A percentile compares a stretch with the other conserved stretches of the same genome.
These are phyloP conservation scores for Sarocladium strictum DNA, from an alignment of 2,329 filamentous ascomycete genomes.

Conservation along the genomic window DNA sequence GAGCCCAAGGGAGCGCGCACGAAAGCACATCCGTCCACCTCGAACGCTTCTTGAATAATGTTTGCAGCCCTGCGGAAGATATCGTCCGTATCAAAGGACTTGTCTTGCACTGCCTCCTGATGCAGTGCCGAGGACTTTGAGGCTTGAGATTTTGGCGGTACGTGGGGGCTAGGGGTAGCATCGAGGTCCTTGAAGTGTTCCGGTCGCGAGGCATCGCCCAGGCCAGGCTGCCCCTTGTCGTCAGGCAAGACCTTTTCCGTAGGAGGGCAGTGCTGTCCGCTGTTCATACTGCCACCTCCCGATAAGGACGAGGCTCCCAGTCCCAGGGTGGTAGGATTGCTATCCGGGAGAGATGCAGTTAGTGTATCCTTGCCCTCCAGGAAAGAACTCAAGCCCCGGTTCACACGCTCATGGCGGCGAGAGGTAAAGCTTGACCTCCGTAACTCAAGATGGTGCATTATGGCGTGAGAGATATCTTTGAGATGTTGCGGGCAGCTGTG, in stretches of 20 bases:
- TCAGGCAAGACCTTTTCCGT: too few species aligned
- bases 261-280: too few species aligned
- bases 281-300: too few species aligned
- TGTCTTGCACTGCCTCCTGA: too few species aligned
- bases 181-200: not conserved
- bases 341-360: slow-evolving; percentile 8
- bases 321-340: too few species aligned
- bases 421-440: slow-evolving; percentile 20
- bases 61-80: slow-evolving; percentile 38
- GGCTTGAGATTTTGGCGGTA: too few species aligned
- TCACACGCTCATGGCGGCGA: slow-evolving; percentile 29
- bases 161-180: not conserved
- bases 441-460: slow-evolving; percentile 30
- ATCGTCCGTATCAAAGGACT: not conserved
- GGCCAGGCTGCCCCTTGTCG: not conserved
- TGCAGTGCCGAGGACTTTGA: too few species aligned
- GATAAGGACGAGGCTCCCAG: too few species aligned
- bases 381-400: slow-evolving; percentile 28
- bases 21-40: slow-evolving; percentile 30
- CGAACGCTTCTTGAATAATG: slow-evolving; percentile 34
- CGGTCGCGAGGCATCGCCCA: too few species aligned
- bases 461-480: slow-evolving; percentile 21
- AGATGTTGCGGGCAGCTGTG: slow-evolving; percentile 20
- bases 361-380: slow-evolving; percentile 27
- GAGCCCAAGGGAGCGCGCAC: slow-evolving; percentile 23